Evolutionary conservation across 768 basidiomycete species (phyloP), one percentile per base, ranked within the genome.

Genomic region (Megacollybia marginata): DNA sequence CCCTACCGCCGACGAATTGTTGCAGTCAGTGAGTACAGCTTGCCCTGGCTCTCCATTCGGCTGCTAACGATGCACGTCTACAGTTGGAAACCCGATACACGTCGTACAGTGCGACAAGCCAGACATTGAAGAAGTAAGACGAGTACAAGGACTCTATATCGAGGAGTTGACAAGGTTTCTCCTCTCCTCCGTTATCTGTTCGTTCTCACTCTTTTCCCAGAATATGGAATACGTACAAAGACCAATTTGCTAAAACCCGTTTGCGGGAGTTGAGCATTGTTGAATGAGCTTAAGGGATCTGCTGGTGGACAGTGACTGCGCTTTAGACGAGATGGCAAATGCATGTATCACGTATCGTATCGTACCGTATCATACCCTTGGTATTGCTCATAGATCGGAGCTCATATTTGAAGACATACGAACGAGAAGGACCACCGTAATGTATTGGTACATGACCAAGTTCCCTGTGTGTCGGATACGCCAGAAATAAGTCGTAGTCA

Each of bases 151-250:
- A 54, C 68, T 76, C 55, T 99, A 99, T 64, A 98, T 99, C 52
- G 87, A 87, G 42, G 94, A 99, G 65, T 72, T 98, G 33, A 84
- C 88, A 57, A 73, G 92, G 93, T 92, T 40, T 23, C 19, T 9
- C 19, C 19, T 19, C 33, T 34, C 48, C 15, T 28, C 33, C 32
- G 12, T 51, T 38, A 48, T 36, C 51, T 9, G 47, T 34, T 18
- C 42, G 13, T 9, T 45, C 48, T 8, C 32, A 35, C 48, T 48
- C 46, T 15, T 35, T 4, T 40, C 10, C 16, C 32, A 96, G 93
- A 46, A 95, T 97, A 55, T 98, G 94, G 94, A 79, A 98, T 62
- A 83, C 85, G 7, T 95, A 97, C 71, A 98, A 98, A 66, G 88
- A 97, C 61, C 77, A 85, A 48, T 96, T 94, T 59, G 94, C 94